Evolutionary conservation across 202 grass and related monocot species (phyloP).

Genomic region (Brachypodium distachyon): DNA sequence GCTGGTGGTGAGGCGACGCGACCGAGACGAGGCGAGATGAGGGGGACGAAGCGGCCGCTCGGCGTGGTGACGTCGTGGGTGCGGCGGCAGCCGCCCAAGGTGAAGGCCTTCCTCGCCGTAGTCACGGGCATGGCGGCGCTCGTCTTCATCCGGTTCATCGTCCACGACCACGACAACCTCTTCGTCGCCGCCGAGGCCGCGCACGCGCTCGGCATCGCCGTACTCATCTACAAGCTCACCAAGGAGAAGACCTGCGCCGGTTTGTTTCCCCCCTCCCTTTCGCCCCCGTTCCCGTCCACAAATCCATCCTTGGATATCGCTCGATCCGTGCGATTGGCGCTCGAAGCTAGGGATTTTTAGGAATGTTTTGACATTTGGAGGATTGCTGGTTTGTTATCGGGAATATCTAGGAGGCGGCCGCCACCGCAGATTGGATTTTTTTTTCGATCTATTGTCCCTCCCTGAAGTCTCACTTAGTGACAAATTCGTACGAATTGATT

Average conservation of each 20-base stretch:
- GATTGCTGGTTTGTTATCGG: background rate
- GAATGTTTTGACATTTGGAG: background rate
- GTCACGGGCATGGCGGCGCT: slow-evolving; percentile 90
- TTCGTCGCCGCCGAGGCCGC: slow-evolving; percentile 92
- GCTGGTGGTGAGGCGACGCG: slow-evolving; percentile 18
- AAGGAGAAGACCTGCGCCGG: slow-evolving; percentile 99
- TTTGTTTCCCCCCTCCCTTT: slow-evolving; percentile 7
- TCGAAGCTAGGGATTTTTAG: background rate
- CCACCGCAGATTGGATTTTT: background rate
- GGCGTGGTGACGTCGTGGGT: slow-evolving; percentile 68
- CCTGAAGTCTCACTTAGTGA: background rate
- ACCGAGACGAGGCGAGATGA: slow-evolving; percentile 41
- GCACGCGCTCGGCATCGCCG: slow-evolving; percentile 82
- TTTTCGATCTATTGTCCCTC: slow-evolving; percentile 5
- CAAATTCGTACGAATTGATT: background rate
- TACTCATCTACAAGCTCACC: slow-evolving; percentile 96
- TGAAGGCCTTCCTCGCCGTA: slow-evolving; percentile 93
- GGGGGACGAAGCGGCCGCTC: slow-evolving; percentile 56
- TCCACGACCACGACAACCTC: slow-evolving; percentile 98
- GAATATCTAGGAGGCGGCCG: background rate
- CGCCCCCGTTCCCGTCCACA: background rate
- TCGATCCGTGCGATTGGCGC: background rate
- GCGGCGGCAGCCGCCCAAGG: slow-evolving; percentile 86
- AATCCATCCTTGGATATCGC: slow-evolving; percentile 1
- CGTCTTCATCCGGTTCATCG: slow-evolving; percentile 91